phyloP scores from a whole-genome alignment of 208 protist species.

The Trichomonas vaginalis region DNA sequence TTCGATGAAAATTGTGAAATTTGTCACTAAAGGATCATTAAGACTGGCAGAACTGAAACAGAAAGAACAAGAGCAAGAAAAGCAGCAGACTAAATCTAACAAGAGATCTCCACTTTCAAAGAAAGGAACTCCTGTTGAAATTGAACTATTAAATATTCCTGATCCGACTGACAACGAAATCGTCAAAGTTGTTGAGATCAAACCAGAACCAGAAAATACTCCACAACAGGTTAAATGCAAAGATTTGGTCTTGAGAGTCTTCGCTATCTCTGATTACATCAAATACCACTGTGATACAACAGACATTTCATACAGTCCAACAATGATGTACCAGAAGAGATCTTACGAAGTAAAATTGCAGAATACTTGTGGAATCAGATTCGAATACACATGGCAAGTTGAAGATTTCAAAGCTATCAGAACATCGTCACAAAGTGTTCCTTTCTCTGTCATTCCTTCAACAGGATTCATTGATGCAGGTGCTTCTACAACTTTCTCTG shows the following conservation, averaged over 20 bases:
- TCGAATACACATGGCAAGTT: conserved; percentile 54
- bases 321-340: conserved; percentile 74
- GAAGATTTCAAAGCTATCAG: neutral
- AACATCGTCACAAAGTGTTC: neutral
- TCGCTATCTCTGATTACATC: conserved; percentile 26
- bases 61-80: neutral
- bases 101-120: neutral
- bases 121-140: neutral
- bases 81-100: neutral
- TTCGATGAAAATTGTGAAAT: neutral
- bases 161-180: neutral
- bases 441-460: conserved; percentile 56
- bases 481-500: conserved; percentile 40
- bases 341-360: conserved; percentile 51
- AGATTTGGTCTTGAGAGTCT: conserved; percentile 19
- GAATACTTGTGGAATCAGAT: conserved; percentile 58
- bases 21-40: neutral
- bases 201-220: conserved; percentile 26
- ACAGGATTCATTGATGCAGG: conserved; percentile 48
- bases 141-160: neutral
- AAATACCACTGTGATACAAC: conserved; percentile 28
- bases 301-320: conserved; percentile 57
- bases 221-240: neutral
- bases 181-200: neutral
- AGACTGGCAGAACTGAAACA: neutral